These are phyloP conservation scores for Tolypocladium ovalisporum DNA, from an alignment of 2,329 filamentous ascomycete genomes.

Conservation along the genomic window DNA sequence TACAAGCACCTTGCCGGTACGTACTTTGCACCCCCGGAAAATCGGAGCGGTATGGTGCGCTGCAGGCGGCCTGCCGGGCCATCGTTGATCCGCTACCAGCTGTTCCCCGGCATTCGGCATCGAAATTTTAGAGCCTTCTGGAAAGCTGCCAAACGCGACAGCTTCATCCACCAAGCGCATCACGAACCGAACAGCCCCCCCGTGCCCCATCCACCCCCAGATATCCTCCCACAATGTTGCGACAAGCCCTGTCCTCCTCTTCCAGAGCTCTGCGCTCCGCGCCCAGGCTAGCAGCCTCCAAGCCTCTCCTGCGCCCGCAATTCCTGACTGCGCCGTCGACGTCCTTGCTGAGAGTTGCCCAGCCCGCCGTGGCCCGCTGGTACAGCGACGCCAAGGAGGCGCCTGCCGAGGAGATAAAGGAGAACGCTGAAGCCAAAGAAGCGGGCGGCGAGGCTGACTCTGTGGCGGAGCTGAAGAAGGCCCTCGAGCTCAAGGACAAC, in stretches of 20 bases:
- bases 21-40: background rate
- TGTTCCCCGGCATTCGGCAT: constrained; percentile 4
- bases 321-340: constrained; percentile 23
- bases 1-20: background rate
- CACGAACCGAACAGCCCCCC: background rate
- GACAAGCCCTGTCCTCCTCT: constrained; percentile 31
- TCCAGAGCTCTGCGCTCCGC: constrained; percentile 32
- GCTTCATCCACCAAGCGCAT: background rate
- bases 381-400: constrained; percentile 36
- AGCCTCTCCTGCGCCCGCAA: constrained; percentile 25
- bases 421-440: constrained; percentile 11
- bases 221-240: constrained; percentile 27
- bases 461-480: constrained; percentile 36
- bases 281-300: constrained; percentile 22
- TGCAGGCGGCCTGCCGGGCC: constrained; percentile 1
- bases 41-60: background rate
- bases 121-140: constrained; percentile 18
- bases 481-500: constrained; percentile 39
- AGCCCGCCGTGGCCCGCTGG: constrained; percentile 28
- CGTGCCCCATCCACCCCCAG: constrained; percentile 1
- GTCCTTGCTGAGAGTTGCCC: constrained; percentile 24
- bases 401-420: constrained; percentile 12
- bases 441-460: constrained; percentile 20
- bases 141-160: constrained; percentile 3
- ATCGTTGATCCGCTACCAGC: constrained; percentile 5